A percentile compares a stretch with the other conserved stretches of the same genome.
phyloP scores from a whole-genome alignment of 164 flowering plant genomes.

The Sextonia rubra region DNA sequence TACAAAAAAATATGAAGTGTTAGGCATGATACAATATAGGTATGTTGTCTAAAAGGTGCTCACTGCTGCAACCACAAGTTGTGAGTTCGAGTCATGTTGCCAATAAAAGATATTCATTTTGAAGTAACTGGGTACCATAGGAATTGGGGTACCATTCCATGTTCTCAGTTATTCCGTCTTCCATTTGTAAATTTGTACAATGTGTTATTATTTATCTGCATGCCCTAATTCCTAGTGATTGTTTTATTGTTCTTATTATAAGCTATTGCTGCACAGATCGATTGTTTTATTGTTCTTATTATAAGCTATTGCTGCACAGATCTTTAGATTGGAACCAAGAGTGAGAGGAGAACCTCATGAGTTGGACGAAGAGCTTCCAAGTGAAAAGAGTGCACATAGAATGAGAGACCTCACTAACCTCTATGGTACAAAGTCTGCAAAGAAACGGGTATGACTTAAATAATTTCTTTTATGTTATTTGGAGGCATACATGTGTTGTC shows the following conservation, averaged over 20 bases:
- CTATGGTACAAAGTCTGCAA: constrained; percentile 50
- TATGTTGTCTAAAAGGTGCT: too few species aligned
- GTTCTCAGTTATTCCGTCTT: not conserved
- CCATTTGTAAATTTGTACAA: not conserved
- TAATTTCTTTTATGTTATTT: not conserved
- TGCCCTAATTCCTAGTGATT: not conserved
- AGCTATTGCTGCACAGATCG: constrained; percentile 49
- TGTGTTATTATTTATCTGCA: not conserved
- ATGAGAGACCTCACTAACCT: constrained; percentile 20
- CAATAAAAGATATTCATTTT: too few species aligned
- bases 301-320: constrained; percentile 41
- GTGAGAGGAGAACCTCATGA: constrained; percentile 24
- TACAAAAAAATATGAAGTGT: too few species aligned
- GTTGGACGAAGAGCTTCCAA: constrained; percentile 15
- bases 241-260: not conserved
- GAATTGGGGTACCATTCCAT: too few species aligned
- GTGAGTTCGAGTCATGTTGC: too few species aligned
- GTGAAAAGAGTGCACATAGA: constrained; percentile 20
- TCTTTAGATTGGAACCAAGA: constrained; percentile 70
- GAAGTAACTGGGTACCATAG: too few species aligned
- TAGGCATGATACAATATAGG: too few species aligned
- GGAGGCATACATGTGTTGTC: too few species aligned
- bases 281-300: not conserved
- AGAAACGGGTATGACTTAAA: constrained; percentile 31
- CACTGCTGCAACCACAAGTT: too few species aligned